These are phyloP conservation scores for Cyberlindnera maritima DNA, from an alignment of 805 yeast genomes.

Conservation along the genomic window DNA sequence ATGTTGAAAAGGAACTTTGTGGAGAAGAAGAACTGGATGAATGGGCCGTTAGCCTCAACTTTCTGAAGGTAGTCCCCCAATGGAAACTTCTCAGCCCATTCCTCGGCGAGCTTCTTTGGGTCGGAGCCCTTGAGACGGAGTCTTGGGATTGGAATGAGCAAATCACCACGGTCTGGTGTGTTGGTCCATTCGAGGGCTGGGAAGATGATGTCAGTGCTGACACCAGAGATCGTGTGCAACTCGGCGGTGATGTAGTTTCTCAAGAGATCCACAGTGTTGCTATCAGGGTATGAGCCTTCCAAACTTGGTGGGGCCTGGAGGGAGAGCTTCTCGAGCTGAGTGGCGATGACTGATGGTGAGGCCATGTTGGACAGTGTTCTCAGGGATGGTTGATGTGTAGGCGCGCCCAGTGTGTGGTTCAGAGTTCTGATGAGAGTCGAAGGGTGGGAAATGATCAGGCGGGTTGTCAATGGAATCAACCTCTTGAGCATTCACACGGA, in stretches of 20 bases:
- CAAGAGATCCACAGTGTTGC: constrained; percentile 81
- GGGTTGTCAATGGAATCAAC: background rate
- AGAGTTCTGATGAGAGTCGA: background rate
- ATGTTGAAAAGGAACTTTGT: constrained; percentile 62
- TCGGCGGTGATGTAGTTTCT: constrained; percentile 87
- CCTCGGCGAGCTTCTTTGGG: constrained; percentile 67
- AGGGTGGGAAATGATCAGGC: background rate
- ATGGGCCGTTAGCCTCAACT: constrained; percentile 84
- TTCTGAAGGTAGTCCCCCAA: constrained; percentile 63
- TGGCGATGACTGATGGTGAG: constrained; percentile 29
- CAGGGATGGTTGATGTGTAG: too few species aligned
- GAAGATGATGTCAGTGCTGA: constrained; percentile 64
- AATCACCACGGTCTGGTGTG: constrained; percentile 87
- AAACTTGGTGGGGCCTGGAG: constrained; percentile 40
- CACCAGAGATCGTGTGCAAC: constrained; percentile 69
- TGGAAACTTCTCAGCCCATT: constrained; percentile 79
- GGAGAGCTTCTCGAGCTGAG: constrained; percentile 33
- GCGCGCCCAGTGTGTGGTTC: background rate
- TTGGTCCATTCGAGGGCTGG: constrained; percentile 87
- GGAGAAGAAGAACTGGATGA: constrained; percentile 83
- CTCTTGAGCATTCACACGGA: constrained; percentile 21
- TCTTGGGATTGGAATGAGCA: constrained; percentile 90
- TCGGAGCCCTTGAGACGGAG: constrained; percentile 80
- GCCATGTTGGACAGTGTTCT: constrained; percentile 16
- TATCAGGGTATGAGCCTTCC: constrained; percentile 68